phyloP scores from a whole-genome alignment of 805 yeast species.

The Wickerhamomyces hampshirensis region DNA sequence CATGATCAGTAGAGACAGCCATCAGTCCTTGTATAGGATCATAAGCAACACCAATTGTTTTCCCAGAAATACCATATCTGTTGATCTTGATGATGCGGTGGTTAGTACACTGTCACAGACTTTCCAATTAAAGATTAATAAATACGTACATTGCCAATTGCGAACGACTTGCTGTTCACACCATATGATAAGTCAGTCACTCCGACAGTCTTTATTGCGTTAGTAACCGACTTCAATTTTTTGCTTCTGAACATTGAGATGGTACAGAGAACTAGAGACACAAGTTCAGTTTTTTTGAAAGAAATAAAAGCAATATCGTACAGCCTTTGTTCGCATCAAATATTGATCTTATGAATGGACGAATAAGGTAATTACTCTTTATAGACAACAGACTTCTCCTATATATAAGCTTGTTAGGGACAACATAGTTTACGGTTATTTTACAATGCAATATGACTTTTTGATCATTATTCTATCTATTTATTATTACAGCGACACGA shows the following conservation, averaged over 20 bases:
- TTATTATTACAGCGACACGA: constrained; percentile 72
- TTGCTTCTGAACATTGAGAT: constrained; percentile 30
- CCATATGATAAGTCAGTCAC: constrained; percentile 27
- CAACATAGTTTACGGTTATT: no score
- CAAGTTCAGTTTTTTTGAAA: no score
- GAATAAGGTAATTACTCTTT: background rate
- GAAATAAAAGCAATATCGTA: no score
- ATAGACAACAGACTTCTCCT: no score
- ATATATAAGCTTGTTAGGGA: no score
- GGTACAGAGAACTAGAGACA: no score
- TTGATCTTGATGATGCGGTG: constrained; percentile 15
- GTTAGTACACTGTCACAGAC: background rate
- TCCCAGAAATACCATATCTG: constrained; percentile 59
- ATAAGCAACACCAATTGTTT: constrained; percentile 61
- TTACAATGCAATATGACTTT: background rate
- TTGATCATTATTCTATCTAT: constrained; percentile 11
- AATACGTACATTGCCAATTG: constrained; percentile 26
- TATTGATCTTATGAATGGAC: background rate
- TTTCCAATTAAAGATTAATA: background rate
- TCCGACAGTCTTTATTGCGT: constrained; percentile 29
- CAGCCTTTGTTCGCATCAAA: no score
- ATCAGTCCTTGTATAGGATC: constrained; percentile 87
- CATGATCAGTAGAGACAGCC: constrained; percentile 71
- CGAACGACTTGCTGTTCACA: constrained; percentile 27
- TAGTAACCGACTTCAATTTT: constrained; percentile 27